Evolutionary conservation across 805 yeast genomes (phyloP), one percentile per base, ranked within the genome.

Genomic region (Yamadazyma laniorum): DNA sequence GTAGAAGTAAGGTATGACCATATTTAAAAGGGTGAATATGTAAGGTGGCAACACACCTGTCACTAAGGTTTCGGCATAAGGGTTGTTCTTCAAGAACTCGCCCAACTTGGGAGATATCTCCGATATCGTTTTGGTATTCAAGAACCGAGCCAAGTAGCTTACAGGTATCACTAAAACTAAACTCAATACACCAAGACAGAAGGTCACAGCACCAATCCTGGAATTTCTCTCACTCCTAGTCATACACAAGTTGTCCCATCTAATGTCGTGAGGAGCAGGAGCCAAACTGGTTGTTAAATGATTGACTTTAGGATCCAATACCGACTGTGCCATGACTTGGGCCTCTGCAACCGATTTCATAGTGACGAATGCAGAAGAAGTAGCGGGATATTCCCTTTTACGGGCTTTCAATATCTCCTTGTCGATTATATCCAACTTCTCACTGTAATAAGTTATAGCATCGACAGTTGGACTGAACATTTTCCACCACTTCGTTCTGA

Each of bases 321-420:
- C 90, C 0, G 97, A 93, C 58, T 93, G 99, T 0, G 97, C 96
- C 19, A 93, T 82, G 86, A 89, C 83, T 58, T 91, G 99, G 2
- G 98, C 97, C 48, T 89, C 82, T 0, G 96, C 95, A 3, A 89
- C 97, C 0, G 93, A 77, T 47, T 86, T 91, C 96, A 91, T 85
- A 0, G 98, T 93, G 6, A 91, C 79, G 60, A 91, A 91, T 0
- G 98, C 97, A 0, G 91, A 83, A 19, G 95, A 88, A 0, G 95
- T 86, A 0, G 96, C 83, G 0, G 86, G 79, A 52, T 80, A 86
- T 45, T 83, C 84, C 35, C 80, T 71, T 21, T 63, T 66, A 37
- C 96, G 72, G 2, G 91, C 85, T 18, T 70, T 64, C 5, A 56
- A 32, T 33, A 91, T 89, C 49, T 82, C 82, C 36, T 72, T 76